Conservation (phyloP, 345 rosid genomes). For the Gossypium anomalum region DNA sequence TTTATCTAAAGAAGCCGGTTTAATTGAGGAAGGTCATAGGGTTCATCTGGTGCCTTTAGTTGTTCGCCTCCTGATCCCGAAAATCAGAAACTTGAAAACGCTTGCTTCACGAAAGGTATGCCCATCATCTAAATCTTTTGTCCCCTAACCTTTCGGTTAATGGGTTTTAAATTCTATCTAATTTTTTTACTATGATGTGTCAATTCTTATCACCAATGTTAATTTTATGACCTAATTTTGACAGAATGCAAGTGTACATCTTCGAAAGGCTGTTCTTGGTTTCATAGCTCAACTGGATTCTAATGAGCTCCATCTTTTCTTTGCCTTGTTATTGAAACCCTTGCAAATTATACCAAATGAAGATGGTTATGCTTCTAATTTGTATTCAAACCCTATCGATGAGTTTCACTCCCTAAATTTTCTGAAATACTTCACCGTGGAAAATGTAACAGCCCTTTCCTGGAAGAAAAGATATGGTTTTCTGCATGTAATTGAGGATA, state of each 20-base stretch:
- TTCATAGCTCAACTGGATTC: constrained; percentile 71
- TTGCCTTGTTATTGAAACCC: constrained; percentile 74
- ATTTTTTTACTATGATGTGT: not conserved
- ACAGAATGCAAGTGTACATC: constrained; percentile 71
- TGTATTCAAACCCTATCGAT: constrained; percentile 39
- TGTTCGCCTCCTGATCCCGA: constrained; percentile 68
- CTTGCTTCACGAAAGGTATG: constrained; percentile 84
- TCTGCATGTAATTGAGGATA: constrained; percentile 76
- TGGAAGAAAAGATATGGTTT: constrained; percentile 77
- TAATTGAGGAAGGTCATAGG: constrained; percentile 62
- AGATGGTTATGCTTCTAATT: constrained; percentile 32
- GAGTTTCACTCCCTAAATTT: constrained; percentile 43
- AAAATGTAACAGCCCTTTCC: constrained; percentile 48
- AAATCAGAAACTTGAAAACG: constrained; percentile 75
- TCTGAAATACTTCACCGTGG: constrained; percentile 54
- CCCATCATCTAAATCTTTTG: not conserved
- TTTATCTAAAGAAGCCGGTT: constrained; percentile 53
- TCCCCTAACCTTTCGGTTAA: not conserved
- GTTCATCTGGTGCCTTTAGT: constrained; percentile 54
- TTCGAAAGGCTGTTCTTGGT: constrained; percentile 76
- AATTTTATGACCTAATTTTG: constrained; percentile 15
- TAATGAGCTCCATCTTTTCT: constrained; percentile 69
- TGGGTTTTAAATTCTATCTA: constrained; percentile 1
- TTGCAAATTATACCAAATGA: constrained; percentile 48
- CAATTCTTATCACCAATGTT: constrained; percentile 9